These are phyloP conservation scores for Fusarium falciforme DNA, from an alignment of 2,329 filamentous ascomycete genomes.

Conservation along the genomic window DNA sequence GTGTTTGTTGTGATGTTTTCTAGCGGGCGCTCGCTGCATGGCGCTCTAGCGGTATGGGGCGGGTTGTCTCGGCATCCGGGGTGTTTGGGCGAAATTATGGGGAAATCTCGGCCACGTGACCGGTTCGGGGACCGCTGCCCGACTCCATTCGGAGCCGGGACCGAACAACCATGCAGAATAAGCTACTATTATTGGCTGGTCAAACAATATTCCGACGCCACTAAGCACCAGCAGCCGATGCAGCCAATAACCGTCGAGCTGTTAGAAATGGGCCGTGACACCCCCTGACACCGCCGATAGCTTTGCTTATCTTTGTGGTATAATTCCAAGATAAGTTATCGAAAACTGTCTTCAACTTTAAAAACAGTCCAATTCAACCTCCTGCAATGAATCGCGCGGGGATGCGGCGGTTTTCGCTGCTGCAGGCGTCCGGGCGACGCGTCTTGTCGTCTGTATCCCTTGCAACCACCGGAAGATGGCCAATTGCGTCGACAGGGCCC, in stretches of 20 bases:
- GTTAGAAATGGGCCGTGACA: slow-evolving; percentile 15
- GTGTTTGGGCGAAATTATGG: slow-evolving; percentile 4
- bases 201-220: slow-evolving; percentile 15
- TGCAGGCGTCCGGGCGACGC: slow-evolving; percentile 28
- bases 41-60: slow-evolving; percentile 12
- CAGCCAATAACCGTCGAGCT: slow-evolving; percentile 19
- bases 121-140: slow-evolving; percentile 22
- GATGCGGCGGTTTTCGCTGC: slow-evolving; percentile 35
- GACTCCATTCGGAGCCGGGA: slow-evolving; percentile 21
- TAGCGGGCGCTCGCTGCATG: background rate
- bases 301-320: slow-evolving; percentile 14
- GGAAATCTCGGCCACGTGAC: slow-evolving; percentile 24
- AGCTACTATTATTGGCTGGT: background rate
- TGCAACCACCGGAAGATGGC: slow-evolving; percentile 14
- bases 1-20: slow-evolving; percentile 16
- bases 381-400: slow-evolving; percentile 27
- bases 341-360: background rate
- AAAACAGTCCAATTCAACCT: background rate
- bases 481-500: slow-evolving; percentile 15
- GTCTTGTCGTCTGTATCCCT: slow-evolving; percentile 28
- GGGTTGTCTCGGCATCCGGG: slow-evolving; percentile 19
- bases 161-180: slow-evolving; percentile 6
- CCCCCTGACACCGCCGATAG: slow-evolving; percentile 2
- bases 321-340: slow-evolving; percentile 3
- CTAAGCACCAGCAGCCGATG: slow-evolving; percentile 8